Evolutionary conservation across 1,139 yeast genomes (phyloP).

Genomic region (Suhomyces bolitotheri): DNA sequence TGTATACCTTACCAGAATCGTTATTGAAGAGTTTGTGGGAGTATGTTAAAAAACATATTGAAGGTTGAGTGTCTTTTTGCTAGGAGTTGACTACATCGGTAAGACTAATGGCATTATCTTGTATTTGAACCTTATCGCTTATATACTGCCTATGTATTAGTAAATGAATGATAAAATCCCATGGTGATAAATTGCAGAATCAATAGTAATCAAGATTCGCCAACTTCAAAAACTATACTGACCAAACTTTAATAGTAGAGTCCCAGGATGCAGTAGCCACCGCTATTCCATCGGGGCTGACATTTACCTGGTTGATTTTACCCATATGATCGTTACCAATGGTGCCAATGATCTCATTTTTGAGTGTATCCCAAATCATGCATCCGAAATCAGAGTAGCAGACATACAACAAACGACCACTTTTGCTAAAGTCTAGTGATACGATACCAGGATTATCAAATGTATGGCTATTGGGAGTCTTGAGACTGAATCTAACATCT

Average conservation of each 20-base stretch:
- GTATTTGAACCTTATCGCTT: slow-evolving; percentile 1
- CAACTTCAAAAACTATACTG: slow-evolving; percentile 25
- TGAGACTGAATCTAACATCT: slow-evolving; percentile 1
- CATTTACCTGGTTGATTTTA: slow-evolving; percentile 61
- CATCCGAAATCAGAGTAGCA: slow-evolving; percentile 79
- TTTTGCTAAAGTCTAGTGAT: slow-evolving; percentile 69
- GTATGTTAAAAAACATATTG: slow-evolving; percentile 72
- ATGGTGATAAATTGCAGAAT: not conserved
- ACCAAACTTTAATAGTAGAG: slow-evolving; percentile 65
- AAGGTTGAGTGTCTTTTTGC: slow-evolving; percentile 21
- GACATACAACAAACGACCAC: slow-evolving; percentile 74
- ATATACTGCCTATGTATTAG: slow-evolving; percentile 12
- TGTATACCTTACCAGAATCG: slow-evolving; percentile 90
- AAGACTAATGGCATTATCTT: not conserved
- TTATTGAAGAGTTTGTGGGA: slow-evolving; percentile 93
- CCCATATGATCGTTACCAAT: slow-evolving; percentile 56
- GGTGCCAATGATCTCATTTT: slow-evolving; percentile 63
- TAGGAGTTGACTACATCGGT: not conserved
- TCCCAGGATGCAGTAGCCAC: slow-evolving; percentile 76
- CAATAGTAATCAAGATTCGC: too few relatives aligned
- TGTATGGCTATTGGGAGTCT: slow-evolving; percentile 9
- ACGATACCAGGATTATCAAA: slow-evolving; percentile 65
- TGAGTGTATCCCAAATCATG: slow-evolving; percentile 76
- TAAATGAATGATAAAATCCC: slow-evolving; percentile 4
- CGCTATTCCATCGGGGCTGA: slow-evolving; percentile 75